phyloP scores from a whole-genome alignment of 345 rosid genomes.

The Gossypium stocksii region DNA sequence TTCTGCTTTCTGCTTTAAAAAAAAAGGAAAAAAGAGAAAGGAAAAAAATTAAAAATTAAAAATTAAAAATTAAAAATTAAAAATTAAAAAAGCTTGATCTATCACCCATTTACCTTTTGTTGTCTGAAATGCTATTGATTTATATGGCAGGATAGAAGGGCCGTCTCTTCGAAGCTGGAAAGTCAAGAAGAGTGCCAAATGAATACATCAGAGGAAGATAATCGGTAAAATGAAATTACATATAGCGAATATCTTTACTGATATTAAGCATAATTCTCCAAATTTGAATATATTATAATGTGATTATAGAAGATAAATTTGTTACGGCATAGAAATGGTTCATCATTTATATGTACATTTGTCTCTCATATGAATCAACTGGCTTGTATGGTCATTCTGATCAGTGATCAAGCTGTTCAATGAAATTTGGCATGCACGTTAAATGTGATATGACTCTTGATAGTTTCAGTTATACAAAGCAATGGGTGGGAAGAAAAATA shows the following conservation, averaged over 20 bases:
- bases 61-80: background rate
- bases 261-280: background rate
- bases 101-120: slow-evolving; percentile 11
- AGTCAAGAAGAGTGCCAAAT: slow-evolving; percentile 31
- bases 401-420: background rate
- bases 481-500: background rate
- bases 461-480: background rate
- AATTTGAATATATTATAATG: background rate
- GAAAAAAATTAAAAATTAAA: background rate
- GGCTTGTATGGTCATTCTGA: background rate
- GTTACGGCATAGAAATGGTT: background rate
- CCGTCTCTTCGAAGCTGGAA: slow-evolving; percentile 36
- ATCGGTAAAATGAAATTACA: slow-evolving; percentile 30
- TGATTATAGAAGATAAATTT: background rate
- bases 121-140: slow-evolving; percentile 11
- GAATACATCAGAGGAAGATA: slow-evolving; percentile 25
- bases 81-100: slow-evolving; percentile 1
- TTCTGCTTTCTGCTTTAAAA: background rate
- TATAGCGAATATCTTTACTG: background rate
- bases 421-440: background rate
- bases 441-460: slow-evolving; percentile 1
- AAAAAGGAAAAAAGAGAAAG: background rate
- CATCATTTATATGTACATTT: background rate
- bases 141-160: slow-evolving; percentile 50
- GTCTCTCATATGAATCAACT: background rate